Conservation (phyloP, 2,329 filamentous ascomycete genomes). For the Paramyrothecium roridum region DNA sequence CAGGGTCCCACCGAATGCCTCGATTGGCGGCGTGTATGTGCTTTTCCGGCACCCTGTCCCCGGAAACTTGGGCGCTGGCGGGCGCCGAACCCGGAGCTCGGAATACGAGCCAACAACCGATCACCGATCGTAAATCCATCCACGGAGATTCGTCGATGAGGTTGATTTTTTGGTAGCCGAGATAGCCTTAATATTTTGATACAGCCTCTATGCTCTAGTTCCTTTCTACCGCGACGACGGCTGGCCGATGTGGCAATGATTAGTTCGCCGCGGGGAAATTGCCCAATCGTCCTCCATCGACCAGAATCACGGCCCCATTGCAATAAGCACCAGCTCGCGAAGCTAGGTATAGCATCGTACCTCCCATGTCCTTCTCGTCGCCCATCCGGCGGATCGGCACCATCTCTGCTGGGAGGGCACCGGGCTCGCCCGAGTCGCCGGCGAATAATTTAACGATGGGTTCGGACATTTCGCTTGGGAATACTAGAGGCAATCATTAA, state of each 20-base stretch:
- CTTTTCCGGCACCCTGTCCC: no score
- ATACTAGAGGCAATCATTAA: slow-evolving; percentile 36
- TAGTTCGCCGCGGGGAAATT: slow-evolving; percentile 54
- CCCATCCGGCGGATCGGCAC: slow-evolving; percentile 60
- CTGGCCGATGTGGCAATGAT: not conserved
- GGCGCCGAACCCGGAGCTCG: not conserved
- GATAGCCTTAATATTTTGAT: not conserved
- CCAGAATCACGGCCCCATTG: slow-evolving; percentile 60
- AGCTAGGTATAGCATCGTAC: slow-evolving; percentile 62
- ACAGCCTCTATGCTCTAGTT: not conserved
- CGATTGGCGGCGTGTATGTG: no score
- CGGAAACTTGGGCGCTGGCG: no score
- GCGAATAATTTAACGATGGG: slow-evolving; percentile 38
- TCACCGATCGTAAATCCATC: not conserved
- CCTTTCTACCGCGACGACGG: not conserved
- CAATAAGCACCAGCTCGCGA: slow-evolving; percentile 62
- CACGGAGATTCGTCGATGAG: no score
- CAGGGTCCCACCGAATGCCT: no score
- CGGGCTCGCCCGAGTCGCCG: slow-evolving; percentile 25
- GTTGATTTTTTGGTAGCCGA: not conserved
- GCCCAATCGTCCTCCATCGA: slow-evolving; percentile 61
- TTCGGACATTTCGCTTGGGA: slow-evolving; percentile 58
- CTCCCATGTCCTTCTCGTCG: slow-evolving; percentile 58
- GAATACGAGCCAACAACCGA: not conserved
- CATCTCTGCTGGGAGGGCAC: slow-evolving; percentile 33